These are phyloP conservation scores for Tulasnella sp. DNA, from an alignment of 768 basidiomycete species.

Conservation along the genomic window DNA sequence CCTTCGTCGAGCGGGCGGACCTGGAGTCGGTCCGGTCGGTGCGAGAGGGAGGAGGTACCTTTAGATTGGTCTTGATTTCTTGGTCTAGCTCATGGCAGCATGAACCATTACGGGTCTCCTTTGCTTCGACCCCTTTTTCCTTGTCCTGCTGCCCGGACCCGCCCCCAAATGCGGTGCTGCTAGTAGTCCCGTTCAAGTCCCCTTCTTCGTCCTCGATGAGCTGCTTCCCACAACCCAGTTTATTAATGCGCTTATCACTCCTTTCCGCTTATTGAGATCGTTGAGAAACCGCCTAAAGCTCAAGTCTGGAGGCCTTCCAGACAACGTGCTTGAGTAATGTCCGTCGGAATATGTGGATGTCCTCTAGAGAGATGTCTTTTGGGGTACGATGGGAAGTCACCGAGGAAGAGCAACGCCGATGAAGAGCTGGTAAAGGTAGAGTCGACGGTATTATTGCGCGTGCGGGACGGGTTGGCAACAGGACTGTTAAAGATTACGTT, in stretches of 20 bases:
- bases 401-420: neutral
- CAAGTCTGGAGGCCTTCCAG: neutral
- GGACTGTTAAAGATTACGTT: neutral
- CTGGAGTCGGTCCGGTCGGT: neutral
- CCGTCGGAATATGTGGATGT: neutral
- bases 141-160: neutral
- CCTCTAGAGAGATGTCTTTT: neutral
- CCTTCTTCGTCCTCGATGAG: neutral
- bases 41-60: too few species aligned
- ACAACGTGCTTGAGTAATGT: neutral
- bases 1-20: neutral
- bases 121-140: neutral
- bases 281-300: neutral
- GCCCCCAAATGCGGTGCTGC: neutral
- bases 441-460: neutral
- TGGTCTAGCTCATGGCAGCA: neutral
- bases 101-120: neutral
- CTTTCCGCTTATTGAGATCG: neutral
- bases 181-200: neutral
- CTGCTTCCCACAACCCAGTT: neutral
- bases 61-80: neutral
- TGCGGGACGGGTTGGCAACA: too few species aligned
- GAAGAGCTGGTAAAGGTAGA: neutral
- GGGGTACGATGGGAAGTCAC: neutral
- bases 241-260: too few species aligned